phyloP scores from a whole-genome alignment of 2,329 filamentous ascomycete species.

The Exophiala sideris region DNA sequence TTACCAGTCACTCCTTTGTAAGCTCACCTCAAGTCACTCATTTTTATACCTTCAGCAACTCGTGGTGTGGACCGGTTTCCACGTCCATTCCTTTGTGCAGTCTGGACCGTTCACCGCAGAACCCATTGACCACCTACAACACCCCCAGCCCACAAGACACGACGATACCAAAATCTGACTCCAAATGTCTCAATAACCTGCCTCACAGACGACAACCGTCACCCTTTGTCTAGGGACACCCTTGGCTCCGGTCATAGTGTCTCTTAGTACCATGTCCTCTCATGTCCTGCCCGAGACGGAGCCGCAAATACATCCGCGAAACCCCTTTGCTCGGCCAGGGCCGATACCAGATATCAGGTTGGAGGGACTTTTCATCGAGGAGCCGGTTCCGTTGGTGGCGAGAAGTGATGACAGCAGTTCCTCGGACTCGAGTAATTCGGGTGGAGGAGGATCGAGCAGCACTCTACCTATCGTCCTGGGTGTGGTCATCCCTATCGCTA shows the following conservation, averaged over 20 bases:
- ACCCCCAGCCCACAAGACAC: neutral
- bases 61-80: slow-evolving; percentile 18
- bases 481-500: slow-evolving; percentile 70
- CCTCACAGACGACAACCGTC: neutral
- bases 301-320: slow-evolving; percentile 22
- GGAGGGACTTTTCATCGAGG: slow-evolving; percentile 19
- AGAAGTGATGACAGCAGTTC: slow-evolving; percentile 7
- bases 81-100: slow-evolving; percentile 19
- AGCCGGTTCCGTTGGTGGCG: slow-evolving; percentile 15
- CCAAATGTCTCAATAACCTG: slow-evolving; percentile 12
- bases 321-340: slow-evolving; percentile 22
- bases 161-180: slow-evolving; percentile 2
- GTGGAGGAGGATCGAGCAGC: slow-evolving; percentile 42
- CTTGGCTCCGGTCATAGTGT: neutral
- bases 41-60: slow-evolving; percentile 12
- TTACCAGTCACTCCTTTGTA: slow-evolving; percentile 27
- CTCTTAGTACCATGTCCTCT: slow-evolving; percentile 12
- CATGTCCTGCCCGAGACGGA: slow-evolving; percentile 19
- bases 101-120: slow-evolving; percentile 11
- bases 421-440: slow-evolving; percentile 2
- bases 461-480: slow-evolving; percentile 66
- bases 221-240: neutral
- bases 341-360: slow-evolving; percentile 25
- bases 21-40: slow-evolving; percentile 26
- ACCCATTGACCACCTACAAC: slow-evolving; percentile 11